phyloP scores from a whole-genome alignment of 2,329 filamentous ascomycete species.

The Diaporthe sp. region DNA sequence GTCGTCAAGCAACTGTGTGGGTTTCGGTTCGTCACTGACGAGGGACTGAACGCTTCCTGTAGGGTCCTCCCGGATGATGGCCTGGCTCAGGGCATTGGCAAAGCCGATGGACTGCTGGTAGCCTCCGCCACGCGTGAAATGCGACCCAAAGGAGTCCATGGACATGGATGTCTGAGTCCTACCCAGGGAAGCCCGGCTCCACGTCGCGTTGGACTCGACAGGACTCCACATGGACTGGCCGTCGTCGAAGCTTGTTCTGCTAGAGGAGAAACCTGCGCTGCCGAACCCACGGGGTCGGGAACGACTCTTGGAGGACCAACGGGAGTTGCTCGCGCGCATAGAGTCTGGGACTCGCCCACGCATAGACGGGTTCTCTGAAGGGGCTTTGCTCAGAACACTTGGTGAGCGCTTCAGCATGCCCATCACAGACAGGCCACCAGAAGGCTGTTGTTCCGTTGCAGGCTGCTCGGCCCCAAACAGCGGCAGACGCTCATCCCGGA shows the following conservation, averaged over 20 bases:
- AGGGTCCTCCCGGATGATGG: slow-evolving; percentile 91
- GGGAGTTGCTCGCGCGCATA: slow-evolving; percentile 66
- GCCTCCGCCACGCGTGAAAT: slow-evolving; percentile 78
- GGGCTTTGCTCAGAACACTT: slow-evolving; percentile 92
- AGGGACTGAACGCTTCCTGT: slow-evolving; percentile 62
- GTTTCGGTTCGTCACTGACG: slow-evolving; percentile 72
- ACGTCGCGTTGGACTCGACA: slow-evolving; percentile 85
- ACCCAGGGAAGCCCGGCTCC: slow-evolving; percentile 93
- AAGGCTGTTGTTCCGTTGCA: slow-evolving; percentile 64
- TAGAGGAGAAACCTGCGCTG: slow-evolving; percentile 86
- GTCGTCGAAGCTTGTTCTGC: slow-evolving; percentile 94
- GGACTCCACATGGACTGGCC: slow-evolving; percentile 92
- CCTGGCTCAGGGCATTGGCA: slow-evolving; percentile 94
- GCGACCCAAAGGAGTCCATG: slow-evolving; percentile 88
- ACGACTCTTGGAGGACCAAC: slow-evolving; percentile 89
- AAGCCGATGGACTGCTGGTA: slow-evolving; percentile 98
- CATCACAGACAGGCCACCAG: slow-evolving; percentile 74
- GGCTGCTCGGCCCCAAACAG: slow-evolving; percentile 79
- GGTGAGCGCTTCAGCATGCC: slow-evolving; percentile 86
- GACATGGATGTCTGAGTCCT: slow-evolving; percentile 94
- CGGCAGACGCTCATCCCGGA: slow-evolving; percentile 87
- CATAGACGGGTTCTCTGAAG: slow-evolving; percentile 82
- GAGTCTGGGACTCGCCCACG: slow-evolving; percentile 79
- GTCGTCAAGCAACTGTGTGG: slow-evolving; percentile 83
- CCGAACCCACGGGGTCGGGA: slow-evolving; percentile 83